phyloP scores from a whole-genome alignment of 345 rosid species.

The Citrus unshiu region DNA sequence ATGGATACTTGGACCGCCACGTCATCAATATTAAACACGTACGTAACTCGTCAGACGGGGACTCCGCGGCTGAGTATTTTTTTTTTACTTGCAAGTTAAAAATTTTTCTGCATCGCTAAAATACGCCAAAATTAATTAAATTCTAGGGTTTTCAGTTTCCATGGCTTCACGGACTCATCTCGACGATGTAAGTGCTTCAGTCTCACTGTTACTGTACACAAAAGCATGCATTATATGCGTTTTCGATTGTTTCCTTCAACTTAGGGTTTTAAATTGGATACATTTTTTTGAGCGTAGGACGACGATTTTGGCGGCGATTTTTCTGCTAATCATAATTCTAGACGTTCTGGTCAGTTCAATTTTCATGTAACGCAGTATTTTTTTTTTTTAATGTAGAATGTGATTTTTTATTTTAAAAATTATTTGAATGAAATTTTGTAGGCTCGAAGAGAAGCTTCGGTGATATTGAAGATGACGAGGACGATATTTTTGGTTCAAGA shows the following conservation, averaged over 20 bases:
- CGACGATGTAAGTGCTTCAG: slow-evolving; percentile 43
- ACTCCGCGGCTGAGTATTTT: not conserved
- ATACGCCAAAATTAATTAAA: slow-evolving; percentile 14
- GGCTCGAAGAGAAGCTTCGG: slow-evolving; percentile 77
- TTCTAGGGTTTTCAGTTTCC: slow-evolving; percentile 21
- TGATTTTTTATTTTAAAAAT: not conserved
- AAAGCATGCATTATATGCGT: not conserved
- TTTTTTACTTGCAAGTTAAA: not conserved
- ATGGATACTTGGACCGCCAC: not conserved
- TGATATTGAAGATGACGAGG: slow-evolving; percentile 91
- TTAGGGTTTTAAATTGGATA: slow-evolving; percentile 6
- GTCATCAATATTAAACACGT: not conserved
- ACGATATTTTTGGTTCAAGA: slow-evolving; percentile 77
- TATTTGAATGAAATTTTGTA: slow-evolving; percentile 8
- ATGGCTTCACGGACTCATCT: slow-evolving; percentile 57
- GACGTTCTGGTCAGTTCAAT: slow-evolving; percentile 49
- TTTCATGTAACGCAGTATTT: not conserved
- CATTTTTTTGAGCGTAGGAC: slow-evolving; percentile 32
- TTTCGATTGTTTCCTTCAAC: not conserved
- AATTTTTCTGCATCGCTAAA: not conserved
- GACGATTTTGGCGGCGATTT: slow-evolving; percentile 93
- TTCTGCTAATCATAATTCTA: slow-evolving; percentile 37
- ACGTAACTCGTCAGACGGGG: not conserved
- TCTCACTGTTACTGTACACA: not conserved
- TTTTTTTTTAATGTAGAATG: not conserved